Conservation (phyloP, 352 stramenopile genomes). For the Pythium plurisporium region DNA sequence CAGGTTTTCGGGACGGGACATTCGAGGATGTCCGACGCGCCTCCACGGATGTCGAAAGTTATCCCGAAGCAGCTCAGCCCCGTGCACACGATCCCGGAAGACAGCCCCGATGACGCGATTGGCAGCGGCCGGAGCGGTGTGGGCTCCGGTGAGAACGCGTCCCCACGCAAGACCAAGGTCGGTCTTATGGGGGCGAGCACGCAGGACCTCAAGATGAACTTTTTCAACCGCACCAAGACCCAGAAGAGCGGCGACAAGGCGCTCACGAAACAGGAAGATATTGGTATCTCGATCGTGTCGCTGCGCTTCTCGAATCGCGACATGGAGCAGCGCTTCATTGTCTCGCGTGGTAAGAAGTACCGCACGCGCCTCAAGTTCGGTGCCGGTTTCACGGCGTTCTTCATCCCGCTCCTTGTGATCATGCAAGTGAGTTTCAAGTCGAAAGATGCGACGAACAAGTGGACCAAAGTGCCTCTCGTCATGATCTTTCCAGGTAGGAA, state of each 20-base stretch:
- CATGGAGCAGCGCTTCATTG: constrained; percentile 60
- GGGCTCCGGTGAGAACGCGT: not conserved
- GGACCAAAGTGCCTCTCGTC: constrained; percentile 64
- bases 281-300: constrained; percentile 69
- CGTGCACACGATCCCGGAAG: constrained; percentile 12
- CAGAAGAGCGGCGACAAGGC: constrained; percentile 18
- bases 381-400: constrained; percentile 69
- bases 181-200: constrained; percentile 49
- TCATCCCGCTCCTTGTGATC: constrained; percentile 81
- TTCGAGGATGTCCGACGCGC: constrained; percentile 70
- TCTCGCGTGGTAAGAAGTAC: constrained; percentile 56
- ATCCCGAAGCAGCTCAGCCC: constrained; percentile 46
- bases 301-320: constrained; percentile 64
- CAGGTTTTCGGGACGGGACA: constrained; percentile 65
- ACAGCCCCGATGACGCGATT: constrained; percentile 25
- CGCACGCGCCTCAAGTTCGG: constrained; percentile 70
- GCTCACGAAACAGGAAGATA: constrained; percentile 64
- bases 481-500: constrained; percentile 71
- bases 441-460: constrained; percentile 55
- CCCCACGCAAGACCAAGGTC: constrained; percentile 36
- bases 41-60: constrained; percentile 73
- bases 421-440: constrained; percentile 84
- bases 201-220: constrained; percentile 69
- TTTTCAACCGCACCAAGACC: constrained; percentile 45
- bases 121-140: constrained; percentile 34